These are phyloP conservation scores for Eucalyptus tenuipes DNA, from an alignment of 345 rosid genomes.

Conservation along the genomic window DNA sequence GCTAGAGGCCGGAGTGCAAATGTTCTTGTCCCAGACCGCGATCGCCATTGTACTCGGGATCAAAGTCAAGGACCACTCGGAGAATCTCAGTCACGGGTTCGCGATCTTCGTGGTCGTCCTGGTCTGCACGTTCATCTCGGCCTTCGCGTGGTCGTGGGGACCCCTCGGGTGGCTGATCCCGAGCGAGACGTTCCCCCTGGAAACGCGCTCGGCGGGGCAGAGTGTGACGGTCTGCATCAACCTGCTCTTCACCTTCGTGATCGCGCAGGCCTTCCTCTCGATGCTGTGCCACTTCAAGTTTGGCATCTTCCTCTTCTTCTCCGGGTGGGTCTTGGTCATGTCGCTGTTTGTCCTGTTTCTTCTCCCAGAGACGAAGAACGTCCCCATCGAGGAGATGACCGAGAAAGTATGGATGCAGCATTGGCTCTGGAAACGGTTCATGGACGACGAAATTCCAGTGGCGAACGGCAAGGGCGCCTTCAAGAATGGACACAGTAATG, in stretches of 20 bases:
- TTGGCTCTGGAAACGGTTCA: conserved; percentile 85
- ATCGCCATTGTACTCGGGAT: conserved; percentile 68
- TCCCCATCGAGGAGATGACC: conserved; percentile 96
- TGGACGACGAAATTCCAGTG: conserved; percentile 21
- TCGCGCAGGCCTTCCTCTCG: conserved; percentile 92
- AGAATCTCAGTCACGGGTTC: conserved; percentile 21
- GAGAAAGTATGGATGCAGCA: conserved; percentile 93
- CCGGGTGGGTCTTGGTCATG: conserved; percentile 77
- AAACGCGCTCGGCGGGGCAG: conserved; percentile 92
- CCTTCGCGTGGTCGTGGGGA: conserved; percentile 99
- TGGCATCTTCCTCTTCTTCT: conserved; percentile 91
- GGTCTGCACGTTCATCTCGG: conserved; percentile 80
- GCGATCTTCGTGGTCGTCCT: conserved; percentile 56
- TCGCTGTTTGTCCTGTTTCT: conserved; percentile 65
- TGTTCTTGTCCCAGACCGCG: conserved; percentile 69
- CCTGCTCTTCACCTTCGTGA: conserved; percentile 76
- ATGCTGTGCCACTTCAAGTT: conserved; percentile 91
- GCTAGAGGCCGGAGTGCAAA: conserved; percentile 80
- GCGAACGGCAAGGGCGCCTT: neutral
- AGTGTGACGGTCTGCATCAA: conserved; percentile 89
- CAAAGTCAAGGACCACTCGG: conserved; percentile 64
- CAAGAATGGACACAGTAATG: conserved; percentile 24
- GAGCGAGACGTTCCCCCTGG: conserved; percentile 85
- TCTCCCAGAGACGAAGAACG: conserved; percentile 81
- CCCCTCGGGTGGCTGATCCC: conserved; percentile 97